Evolutionary conservation across 2,329 filamentous ascomycete genomes (phyloP), one percentile per base, ranked within the genome.

Genomic region (Didymella lethalis): DNA sequence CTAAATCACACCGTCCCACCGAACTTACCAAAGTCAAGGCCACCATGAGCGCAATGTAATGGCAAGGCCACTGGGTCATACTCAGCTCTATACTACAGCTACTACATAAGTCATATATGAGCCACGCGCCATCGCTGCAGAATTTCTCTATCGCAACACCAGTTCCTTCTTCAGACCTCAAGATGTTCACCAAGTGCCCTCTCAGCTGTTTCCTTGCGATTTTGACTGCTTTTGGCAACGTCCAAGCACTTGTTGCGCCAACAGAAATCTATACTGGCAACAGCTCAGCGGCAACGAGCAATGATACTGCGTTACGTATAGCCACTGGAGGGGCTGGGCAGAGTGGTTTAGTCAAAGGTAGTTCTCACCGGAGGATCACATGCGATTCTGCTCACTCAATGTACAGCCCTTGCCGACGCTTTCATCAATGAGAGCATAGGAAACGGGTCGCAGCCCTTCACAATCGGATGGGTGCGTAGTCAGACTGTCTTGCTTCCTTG

Each of bases 261-360:
- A 62, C 64, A 11, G 67, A 65, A 25, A 43, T 67, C 26, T 70
- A 71, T 41, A 64, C 65, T 44, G 62, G 64, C 7, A 55, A 65
- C 48, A 51, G 26, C 28, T 45, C 34, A 4, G 62, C 48, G 11
- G 56, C 40, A n/a, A 63, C 38, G 7, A 59, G 45, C 11, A 58
- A 58, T 10, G 44, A 59, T 2, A 57, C 66, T 12, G 45, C 57
- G 12, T 58, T 77, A 2, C 67, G 67, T 7, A 77, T 77, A 53
- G 77, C 69, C 2, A 78, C 76, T 20, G 77, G 77, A 36, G 77
- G 77, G 16, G 76, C 77, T 4, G 77, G 76, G 2, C 75, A 78
- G 51, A 77, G 73, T 23, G 77, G 77, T 0, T 57, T 78, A 14
- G 70, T 79, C 38, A 71, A 72, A 60, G 75, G 75, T 57, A 25